Base-by-base conservation (phyloP, 2,329 filamentous ascomycete genomes). In the Chaetoscypha palmicola region DNA sequence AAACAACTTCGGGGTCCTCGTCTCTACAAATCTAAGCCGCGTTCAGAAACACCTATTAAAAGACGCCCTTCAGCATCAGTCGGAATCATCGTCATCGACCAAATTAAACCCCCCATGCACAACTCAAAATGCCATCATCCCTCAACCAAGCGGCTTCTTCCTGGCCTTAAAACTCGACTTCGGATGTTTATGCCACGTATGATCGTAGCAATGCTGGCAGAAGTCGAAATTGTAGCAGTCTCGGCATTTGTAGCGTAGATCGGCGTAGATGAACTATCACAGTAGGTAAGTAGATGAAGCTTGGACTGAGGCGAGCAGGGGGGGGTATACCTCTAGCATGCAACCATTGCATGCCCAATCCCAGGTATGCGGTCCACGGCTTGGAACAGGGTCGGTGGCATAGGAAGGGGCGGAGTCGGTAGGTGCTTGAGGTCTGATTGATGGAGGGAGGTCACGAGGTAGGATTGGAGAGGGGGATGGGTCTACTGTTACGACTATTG, bases 271-370 rank as follows among this genome's bases (percentile, higher is more conserved):
- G 8, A 11, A 16, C 30, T 33, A 33, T 33, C 12, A 8, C 8
- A 28, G 8, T 28, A 28, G 8, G 7, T 28, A 28, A 28, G 8
- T 28, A 8, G 24, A 28, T 8, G 12, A 12, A 28, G 24, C 8
- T 8, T 28, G 7, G 8, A 28, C 7, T 8, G 12, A 12, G 24
- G 12, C 7, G 24, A 12, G 24, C 7, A 28, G 8, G 12, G 24
- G 12, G 24, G 24, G 7, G 24, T 14, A 12, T 23, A 47, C 45
- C 31, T 47, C 39, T 19, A 30, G 39, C 11, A 43, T 31, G 33
- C 45, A 43, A 2, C 41, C 38, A n/a, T 48, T 38, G 14, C 41
- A 48, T 16, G 12, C n/a, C 41, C 46, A 48, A 24, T 48, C 46
- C 46, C 46, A 45, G 20, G 36, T 28, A 20, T 3, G 23, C 2